A percentile compares a stretch with the other conserved stretches of the same genome.
Conservation (phyloP, 345 rosid species). For the Citrus maxima region DNA sequence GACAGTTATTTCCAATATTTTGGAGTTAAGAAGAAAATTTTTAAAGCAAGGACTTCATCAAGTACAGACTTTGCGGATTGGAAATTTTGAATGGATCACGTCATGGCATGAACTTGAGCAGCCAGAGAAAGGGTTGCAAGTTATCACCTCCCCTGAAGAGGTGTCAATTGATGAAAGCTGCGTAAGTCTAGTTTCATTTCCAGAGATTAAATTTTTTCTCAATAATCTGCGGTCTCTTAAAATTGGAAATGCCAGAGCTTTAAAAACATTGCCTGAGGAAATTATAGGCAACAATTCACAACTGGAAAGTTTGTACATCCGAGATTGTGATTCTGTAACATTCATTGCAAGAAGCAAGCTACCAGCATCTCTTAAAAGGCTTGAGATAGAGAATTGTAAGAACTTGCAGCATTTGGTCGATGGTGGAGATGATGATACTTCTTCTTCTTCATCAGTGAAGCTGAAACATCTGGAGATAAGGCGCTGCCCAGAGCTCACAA, state of each 20-base stretch:
- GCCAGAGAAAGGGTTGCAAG: not conserved
- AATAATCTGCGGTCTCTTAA: not conserved
- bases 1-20: not conserved
- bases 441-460: not conserved
- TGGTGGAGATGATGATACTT: not conserved
- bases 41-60: not conserved
- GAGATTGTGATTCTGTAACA: not conserved
- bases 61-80: not conserved
- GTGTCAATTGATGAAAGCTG: not conserved
- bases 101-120: not conserved
- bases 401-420: not conserved
- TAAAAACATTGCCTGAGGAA: not conserved
- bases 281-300: not conserved
- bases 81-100: accelerated
- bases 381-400: not conserved
- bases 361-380: not conserved
- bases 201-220: not conserved
- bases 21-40: not conserved
- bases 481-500: not conserved
- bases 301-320: not conserved
- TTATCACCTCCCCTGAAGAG: not conserved
- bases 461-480: not conserved
- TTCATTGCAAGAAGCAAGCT: not conserved
- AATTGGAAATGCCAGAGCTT: not conserved
- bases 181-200: not conserved